Percentiles rank a stretch among this genome's conserved stretches.
These are phyloP conservation scores for Fusarium hostae DNA, from an alignment of 2,329 filamentous ascomycete genomes.

Conservation along the genomic window DNA sequence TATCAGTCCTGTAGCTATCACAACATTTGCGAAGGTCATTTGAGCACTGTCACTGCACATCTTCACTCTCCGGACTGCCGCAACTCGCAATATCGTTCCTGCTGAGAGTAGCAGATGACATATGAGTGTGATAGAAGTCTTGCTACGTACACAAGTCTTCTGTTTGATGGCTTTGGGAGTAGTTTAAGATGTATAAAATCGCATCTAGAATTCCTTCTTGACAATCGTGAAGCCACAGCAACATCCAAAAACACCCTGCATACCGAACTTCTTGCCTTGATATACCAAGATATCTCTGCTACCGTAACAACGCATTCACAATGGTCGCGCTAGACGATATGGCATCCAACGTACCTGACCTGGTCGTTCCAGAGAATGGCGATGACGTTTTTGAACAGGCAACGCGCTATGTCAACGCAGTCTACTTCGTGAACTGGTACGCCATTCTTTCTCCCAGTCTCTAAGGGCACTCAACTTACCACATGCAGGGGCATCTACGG, in stretches of 20 bases:
- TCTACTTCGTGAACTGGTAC: conserved; percentile 34
- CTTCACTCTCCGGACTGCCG: background rate
- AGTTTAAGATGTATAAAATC: background rate
- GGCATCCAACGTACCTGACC: conserved; percentile 2
- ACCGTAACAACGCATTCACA: background rate
- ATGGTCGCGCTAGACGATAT: conserved; percentile 17
- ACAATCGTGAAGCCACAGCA: background rate
- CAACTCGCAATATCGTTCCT: background rate
- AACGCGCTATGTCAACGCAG: conserved; percentile 9
- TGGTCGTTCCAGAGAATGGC: background rate
- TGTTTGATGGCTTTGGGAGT: background rate
- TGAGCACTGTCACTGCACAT: conserved; percentile 1
- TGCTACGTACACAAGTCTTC: background rate
- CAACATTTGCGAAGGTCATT: background rate
- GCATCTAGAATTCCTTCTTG: background rate
- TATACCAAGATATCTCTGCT: too few species aligned
- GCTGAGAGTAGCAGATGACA: conserved; percentile 4
- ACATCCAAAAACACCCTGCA: background rate
- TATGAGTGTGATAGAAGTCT: background rate
- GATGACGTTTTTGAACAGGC: conserved; percentile 1
- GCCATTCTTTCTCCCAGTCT: rapidly evolving
- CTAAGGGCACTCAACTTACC: background rate
- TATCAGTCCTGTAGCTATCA: background rate
- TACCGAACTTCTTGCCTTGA: too few species aligned
- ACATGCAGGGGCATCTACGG: conserved; percentile 73